Conservation (phyloP, 1,284 basidiomycete genomes). For the Exobasidium cylindrosporum region DNA sequence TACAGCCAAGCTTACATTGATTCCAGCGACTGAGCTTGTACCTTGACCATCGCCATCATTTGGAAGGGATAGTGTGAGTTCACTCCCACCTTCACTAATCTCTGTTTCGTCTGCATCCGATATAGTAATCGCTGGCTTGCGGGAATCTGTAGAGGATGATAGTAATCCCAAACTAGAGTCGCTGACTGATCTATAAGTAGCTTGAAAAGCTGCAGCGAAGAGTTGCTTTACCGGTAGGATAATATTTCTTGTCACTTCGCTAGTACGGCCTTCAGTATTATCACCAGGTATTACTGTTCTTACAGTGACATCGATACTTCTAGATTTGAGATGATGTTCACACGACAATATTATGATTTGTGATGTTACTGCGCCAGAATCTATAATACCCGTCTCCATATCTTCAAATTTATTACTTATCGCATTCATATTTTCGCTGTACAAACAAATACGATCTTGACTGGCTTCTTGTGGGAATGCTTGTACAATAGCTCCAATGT, state of each 20-base stretch:
- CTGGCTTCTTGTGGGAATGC: background rate
- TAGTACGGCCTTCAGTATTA: background rate
- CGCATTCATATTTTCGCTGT: background rate
- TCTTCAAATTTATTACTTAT: background rate
- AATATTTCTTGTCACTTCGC: background rate
- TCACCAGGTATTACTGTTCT: background rate
- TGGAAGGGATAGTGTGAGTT: background rate
- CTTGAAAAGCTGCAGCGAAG: constrained; percentile 1
- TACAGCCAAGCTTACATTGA: constrained; percentile 13
- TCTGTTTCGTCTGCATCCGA: background rate
- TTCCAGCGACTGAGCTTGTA: constrained; percentile 7
- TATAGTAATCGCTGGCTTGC: background rate
- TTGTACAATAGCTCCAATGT: background rate
- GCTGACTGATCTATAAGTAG: background rate
- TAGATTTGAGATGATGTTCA: background rate
- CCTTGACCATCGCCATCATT: background rate
- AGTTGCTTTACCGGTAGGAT: background rate
- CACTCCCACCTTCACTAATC: background rate
- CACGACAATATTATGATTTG: background rate
- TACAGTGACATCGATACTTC: background rate
- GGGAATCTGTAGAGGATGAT: background rate
- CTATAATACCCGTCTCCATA: background rate
- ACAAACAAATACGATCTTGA: background rate
- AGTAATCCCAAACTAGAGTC: background rate
- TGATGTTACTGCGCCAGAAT: background rate